Base-by-base conservation (phyloP, 2,329 filamentous ascomycete genomes). In the Myotisia sp. region DNA sequence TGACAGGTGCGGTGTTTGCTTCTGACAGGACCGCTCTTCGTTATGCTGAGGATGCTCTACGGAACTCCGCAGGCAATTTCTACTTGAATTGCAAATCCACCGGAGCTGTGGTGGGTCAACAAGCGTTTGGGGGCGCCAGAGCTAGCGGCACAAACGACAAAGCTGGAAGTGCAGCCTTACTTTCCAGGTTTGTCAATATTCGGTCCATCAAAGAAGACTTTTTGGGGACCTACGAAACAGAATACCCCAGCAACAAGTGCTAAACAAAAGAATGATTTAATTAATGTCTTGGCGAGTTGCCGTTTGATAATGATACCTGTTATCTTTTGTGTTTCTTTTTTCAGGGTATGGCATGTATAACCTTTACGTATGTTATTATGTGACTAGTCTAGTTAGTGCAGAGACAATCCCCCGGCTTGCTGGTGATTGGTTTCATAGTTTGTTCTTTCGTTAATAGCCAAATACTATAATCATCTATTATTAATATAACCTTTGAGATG, bases 191-290 rank as follows among this genome's bases (percentile, higher is more conserved):
- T 51, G 73, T 78, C 36, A 79, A 73, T 54, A 58, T 70, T 48
- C 62, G 76, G 41, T 74, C 71, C 28, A 69, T 80, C 49, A 80
- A 80, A 70, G 79, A 85, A 65, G 79, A 84, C 63, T 84, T 82
- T 47, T 58, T 61, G 41, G 60, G 71, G 3, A 76, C 71, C 17
- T 67, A 67, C 23, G 63, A 67, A 54, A 74, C 83, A 19, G 54
- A 54, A 33, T 85, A 84, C 54, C 74, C 76, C 12, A 82, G 77
- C 60, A 84, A 84, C 55, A 74, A 76, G 22, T 29, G 14, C n/a
- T n/a, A n/a, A n/a, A n/a, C n/a, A n/a, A n/a, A n/a, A n/a, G n/a
- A 24, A n/a, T 24, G 22, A 24, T 24, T n/a, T n/a, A n/a, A n/a
- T n/a, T n/a, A n/a, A n/a, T n/a, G n/a, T n/a, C n/a, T n/a, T n/a